Evolutionary conservation across 768 basidiomycete species (phyloP).

Genomic region (Sistotremastrum niveocremeum): DNA sequence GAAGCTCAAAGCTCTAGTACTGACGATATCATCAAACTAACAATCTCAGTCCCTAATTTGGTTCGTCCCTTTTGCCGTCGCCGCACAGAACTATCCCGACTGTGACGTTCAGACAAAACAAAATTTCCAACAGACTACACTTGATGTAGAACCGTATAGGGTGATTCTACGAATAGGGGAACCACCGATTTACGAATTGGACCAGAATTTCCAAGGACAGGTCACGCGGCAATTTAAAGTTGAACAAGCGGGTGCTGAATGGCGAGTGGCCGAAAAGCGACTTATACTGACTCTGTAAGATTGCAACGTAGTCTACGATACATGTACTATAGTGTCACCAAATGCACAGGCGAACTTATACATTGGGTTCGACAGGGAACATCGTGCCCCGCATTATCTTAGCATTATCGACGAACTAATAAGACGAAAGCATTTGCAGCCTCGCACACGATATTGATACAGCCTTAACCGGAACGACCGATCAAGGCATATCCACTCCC

Average conservation of each 20-base stretch:
- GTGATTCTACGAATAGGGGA: conserved; percentile 30
- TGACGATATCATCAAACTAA: conserved; percentile 30
- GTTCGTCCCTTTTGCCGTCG: conserved; percentile 28
- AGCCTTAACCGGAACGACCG: conserved; percentile 33
- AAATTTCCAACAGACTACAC: conserved; percentile 31
- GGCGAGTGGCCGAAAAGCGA: conserved; percentile 41
- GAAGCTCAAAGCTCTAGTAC: too few species aligned
- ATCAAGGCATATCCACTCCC: conserved; percentile 66
- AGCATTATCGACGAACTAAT: too few species aligned
- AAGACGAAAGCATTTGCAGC: not conserved
- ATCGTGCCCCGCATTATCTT: too few species aligned
- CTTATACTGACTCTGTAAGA: conserved; percentile 31
- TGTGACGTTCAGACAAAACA: conserved; percentile 28
- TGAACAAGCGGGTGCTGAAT: conserved; percentile 51
- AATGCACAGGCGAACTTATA: too few species aligned
- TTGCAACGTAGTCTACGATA: too few species aligned
- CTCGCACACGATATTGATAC: not conserved
- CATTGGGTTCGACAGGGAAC: too few species aligned
- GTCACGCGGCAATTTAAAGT: conserved; percentile 37
- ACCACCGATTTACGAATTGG: conserved; percentile 34
- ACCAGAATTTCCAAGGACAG: conserved; percentile 32
- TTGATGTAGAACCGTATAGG: conserved; percentile 55
- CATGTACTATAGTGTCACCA: too few species aligned
- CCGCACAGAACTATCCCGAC: not conserved
- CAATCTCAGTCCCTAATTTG: conserved; percentile 39